Percentiles rank a stretch among this genome's conserved stretches.
phyloP scores from a whole-genome alignment of 1,284 basidiomycete genomes.

The Singerocomus inundabilis region DNA sequence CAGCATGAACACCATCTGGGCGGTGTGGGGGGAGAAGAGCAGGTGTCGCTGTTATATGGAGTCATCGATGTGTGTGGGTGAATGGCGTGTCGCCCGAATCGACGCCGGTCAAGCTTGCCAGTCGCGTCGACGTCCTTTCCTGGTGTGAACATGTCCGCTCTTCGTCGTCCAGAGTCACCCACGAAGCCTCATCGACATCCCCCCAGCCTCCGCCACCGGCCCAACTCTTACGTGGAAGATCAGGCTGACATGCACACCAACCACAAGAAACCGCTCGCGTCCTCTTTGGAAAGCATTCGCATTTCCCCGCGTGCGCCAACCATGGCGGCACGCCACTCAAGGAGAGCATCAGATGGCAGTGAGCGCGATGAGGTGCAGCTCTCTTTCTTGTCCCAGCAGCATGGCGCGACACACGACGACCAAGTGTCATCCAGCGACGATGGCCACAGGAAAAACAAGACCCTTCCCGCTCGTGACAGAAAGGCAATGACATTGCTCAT shows the following conservation, averaged over 20 bases:
- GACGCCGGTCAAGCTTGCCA: neutral
- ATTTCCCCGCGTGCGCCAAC: conserved; percentile 63
- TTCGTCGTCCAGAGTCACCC: conserved; percentile 28
- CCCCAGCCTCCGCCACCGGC: conserved; percentile 30
- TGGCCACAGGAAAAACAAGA: conserved; percentile 39
- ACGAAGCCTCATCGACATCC: conserved; percentile 19
- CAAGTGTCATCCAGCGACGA: conserved; percentile 29
- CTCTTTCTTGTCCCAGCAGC: conserved; percentile 53
- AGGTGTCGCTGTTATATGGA: conserved; percentile 11
- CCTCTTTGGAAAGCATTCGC: conserved; percentile 63
- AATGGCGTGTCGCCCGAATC: conserved; percentile 14
- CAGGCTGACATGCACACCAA: conserved; percentile 37
- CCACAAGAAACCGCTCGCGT: conserved; percentile 35
- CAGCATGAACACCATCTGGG: conserved; percentile 16
- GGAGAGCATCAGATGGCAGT: conserved; percentile 35
- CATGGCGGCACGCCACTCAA: conserved; percentile 33
- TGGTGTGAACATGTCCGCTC: conserved; percentile 31
- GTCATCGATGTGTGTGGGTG: neutral
- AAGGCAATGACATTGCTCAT: conserved; percentile 85
- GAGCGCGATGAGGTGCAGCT: conserved; percentile 61
- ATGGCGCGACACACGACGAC: conserved; percentile 46
- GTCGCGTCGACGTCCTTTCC: conserved; percentile 1
- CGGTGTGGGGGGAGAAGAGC: neutral
- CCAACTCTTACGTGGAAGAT: conserved; percentile 32
- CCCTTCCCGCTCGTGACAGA: conserved; percentile 74